Conservation (phyloP, 768 basidiomycete genomes). For the Mycena indigotica region DNA sequence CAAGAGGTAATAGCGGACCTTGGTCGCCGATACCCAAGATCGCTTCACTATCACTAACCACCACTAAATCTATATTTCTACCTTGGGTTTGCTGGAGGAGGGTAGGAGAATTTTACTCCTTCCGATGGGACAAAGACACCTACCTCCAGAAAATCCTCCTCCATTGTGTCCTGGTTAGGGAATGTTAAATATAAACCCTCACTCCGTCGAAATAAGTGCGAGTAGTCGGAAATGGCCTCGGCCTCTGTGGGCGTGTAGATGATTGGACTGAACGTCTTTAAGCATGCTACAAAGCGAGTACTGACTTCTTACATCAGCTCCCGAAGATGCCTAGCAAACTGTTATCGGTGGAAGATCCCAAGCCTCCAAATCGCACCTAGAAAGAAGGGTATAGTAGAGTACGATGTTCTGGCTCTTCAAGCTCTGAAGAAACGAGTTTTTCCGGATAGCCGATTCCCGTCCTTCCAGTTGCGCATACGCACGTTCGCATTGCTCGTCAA, state of each 20-base stretch:
- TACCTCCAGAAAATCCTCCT: constrained; percentile 68
- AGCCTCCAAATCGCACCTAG: constrained; percentile 22
- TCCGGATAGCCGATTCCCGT: constrained; percentile 41
- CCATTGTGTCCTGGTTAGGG: constrained; percentile 65
- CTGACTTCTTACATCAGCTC: constrained; percentile 51
- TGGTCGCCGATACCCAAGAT: constrained; percentile 74
- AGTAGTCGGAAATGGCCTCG: constrained; percentile 82
- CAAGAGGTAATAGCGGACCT: constrained; percentile 21
- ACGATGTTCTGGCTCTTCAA: constrained; percentile 82
- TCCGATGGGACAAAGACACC: background rate
- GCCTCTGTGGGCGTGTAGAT: constrained; percentile 88
- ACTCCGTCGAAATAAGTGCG: constrained; percentile 77
- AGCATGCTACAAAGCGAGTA: no score
- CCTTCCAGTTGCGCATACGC: constrained; percentile 66
- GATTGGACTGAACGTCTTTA: constrained; percentile 43
- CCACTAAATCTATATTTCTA: constrained; percentile 71
- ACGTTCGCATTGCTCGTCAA: constrained; percentile 76
- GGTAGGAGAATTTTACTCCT: background rate
- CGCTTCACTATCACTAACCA: constrained; percentile 83
- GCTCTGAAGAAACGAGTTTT: constrained; percentile 78
- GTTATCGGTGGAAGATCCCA: background rate
- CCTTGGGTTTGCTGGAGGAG: constrained; percentile 48
- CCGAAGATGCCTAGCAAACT: constrained; percentile 44
- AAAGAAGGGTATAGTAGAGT: constrained; percentile 71
- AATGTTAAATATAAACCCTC: constrained; percentile 78